These are phyloP conservation scores for Penicillium coprophilum DNA, from an alignment of 495 filamentous ascomycete genomes.

Conservation along the genomic window DNA sequence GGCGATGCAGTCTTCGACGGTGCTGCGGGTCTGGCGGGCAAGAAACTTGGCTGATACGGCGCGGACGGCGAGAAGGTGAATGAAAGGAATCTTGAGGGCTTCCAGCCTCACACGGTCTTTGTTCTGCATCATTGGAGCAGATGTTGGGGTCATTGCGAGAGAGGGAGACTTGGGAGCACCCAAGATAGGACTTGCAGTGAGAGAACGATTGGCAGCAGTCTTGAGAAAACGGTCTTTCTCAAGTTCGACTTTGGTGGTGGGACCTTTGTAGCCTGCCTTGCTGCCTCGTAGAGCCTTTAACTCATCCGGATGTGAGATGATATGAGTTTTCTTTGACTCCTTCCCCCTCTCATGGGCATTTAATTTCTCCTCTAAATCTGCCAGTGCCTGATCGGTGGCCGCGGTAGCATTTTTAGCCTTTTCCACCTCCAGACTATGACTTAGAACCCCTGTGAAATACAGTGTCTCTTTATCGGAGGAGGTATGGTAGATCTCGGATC, in stretches of 20 bases:
- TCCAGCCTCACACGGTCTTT: slow-evolving; percentile 53
- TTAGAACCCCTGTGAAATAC: slow-evolving; percentile 55
- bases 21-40: slow-evolving; percentile 53
- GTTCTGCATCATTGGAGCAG: slow-evolving; percentile 53
- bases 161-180: slow-evolving; percentile 46
- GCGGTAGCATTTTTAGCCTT: slow-evolving; percentile 55
- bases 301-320: slow-evolving; percentile 41
- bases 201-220: slow-evolving; percentile 53
- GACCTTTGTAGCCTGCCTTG: slow-evolving; percentile 21
- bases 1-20: slow-evolving; percentile 56
- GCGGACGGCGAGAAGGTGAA: slow-evolving; percentile 69
- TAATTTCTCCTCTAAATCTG: slow-evolving; percentile 56
- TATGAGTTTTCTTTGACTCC: slow-evolving; percentile 52
- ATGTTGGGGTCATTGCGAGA: slow-evolving; percentile 41
- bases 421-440: slow-evolving; percentile 56
- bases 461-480: slow-evolving; percentile 43
- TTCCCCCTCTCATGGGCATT: slow-evolving; percentile 51
- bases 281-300: slow-evolving; percentile 35
- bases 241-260: slow-evolving; percentile 40
- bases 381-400: slow-evolving; percentile 52
- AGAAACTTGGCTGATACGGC: slow-evolving; percentile 60
- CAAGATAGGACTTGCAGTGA: slow-evolving; percentile 64
- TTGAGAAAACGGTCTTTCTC: slow-evolving; percentile 49
- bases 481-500: slow-evolving; percentile 53
- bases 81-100: slow-evolving; percentile 57